phyloP scores from a whole-genome alignment of 2,329 filamentous ascomycete species.

The Waltergamsia citrina region DNA sequence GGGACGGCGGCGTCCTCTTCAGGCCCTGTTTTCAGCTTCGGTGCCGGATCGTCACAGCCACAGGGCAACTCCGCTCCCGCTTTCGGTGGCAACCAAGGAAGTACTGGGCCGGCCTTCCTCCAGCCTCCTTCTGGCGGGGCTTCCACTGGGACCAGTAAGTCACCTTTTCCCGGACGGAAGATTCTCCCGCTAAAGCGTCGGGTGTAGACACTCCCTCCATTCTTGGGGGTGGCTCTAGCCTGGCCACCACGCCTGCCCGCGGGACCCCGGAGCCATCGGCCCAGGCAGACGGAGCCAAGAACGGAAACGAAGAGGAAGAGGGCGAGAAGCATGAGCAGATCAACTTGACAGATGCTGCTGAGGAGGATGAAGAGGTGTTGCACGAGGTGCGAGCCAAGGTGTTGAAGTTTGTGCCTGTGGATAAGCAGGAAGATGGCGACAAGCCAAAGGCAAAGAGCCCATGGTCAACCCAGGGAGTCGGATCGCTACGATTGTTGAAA shows the following conservation, averaged over 20 bases:
- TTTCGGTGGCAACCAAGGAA: slow-evolving; percentile 20
- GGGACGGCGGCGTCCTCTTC: slow-evolving; percentile 6
- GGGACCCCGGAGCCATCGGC: slow-evolving; percentile 49
- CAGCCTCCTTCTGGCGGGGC: slow-evolving; percentile 31
- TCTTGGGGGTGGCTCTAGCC: slow-evolving; percentile 49
- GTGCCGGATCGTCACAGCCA: slow-evolving; percentile 10
- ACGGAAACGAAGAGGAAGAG: slow-evolving; percentile 38
- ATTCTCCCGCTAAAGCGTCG: slow-evolving; percentile 36
- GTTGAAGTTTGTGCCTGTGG: slow-evolving; percentile 45
- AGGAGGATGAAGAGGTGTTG: slow-evolving; percentile 62
- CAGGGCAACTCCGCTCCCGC: slow-evolving; percentile 16
- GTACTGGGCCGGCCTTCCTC: slow-evolving; percentile 13
- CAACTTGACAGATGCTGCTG: slow-evolving; percentile 57
- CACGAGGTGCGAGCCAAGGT: slow-evolving; percentile 65
- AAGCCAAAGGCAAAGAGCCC: slow-evolving; percentile 40
- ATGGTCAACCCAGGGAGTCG: slow-evolving; percentile 64
- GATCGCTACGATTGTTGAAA: slow-evolving; percentile 62
- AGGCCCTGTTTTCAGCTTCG: slow-evolving; percentile 7
- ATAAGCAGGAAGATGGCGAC: slow-evolving; percentile 32
- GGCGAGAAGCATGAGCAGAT: slow-evolving; percentile 58
- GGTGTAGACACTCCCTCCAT: slow-evolving; percentile 44
- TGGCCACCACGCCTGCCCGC: slow-evolving; percentile 49
- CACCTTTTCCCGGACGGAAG: slow-evolving; percentile 28
- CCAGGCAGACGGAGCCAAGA: slow-evolving; percentile 30
- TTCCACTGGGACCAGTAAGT: slow-evolving; percentile 37